Evolutionary conservation across 2,329 filamentous ascomycete genomes (phyloP).

Genomic region (Aspergillus glaucus): DNA sequence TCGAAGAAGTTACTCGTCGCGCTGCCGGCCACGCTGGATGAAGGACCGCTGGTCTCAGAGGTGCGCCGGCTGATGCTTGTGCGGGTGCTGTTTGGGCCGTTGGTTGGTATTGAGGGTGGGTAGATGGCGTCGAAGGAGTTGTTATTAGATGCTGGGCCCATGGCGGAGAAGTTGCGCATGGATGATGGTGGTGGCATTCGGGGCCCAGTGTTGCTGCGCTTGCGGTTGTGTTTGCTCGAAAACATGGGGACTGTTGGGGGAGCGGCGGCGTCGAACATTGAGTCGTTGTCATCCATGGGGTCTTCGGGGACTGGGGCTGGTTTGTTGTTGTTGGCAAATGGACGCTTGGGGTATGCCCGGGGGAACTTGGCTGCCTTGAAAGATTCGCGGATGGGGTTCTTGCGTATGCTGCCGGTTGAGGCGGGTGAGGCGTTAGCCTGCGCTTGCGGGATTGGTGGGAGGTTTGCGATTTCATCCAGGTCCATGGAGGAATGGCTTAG

Average conservation of each 20-base stretch:
- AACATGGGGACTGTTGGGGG: conserved; percentile 50
- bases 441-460: conserved; percentile 46
- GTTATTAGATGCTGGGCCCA: conserved; percentile 41
- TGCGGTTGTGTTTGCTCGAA: conserved; percentile 61
- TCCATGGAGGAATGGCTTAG: conserved; percentile 81
- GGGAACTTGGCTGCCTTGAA: conserved; percentile 77
- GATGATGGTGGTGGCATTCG: conserved; percentile 51
- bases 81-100: conserved; percentile 27
- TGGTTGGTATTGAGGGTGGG: conserved; percentile 18
- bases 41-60: conserved; percentile 44
- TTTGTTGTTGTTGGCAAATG: conserved; percentile 27
- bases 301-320: conserved; percentile 29
- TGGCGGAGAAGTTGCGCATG: conserved; percentile 68
- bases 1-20: conserved; percentile 65
- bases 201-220: conserved; percentile 82
- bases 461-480: conserved; percentile 63
- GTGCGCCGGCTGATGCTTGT: conserved; percentile 47
- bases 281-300: conserved; percentile 19
- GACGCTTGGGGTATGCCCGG: conserved; percentile 37
- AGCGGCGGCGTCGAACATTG: conserved; percentile 39
- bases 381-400: conserved; percentile 71
- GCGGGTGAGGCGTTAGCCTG: conserved; percentile 31
- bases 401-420: conserved; percentile 46
- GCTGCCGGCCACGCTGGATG: conserved; percentile 33
- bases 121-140: conserved; percentile 56